Evolutionary conservation across 2,329 filamentous ascomycete species (phyloP), one percentile per base, ranked within the genome.

Genomic region (Tricladium varicosporioides): DNA sequence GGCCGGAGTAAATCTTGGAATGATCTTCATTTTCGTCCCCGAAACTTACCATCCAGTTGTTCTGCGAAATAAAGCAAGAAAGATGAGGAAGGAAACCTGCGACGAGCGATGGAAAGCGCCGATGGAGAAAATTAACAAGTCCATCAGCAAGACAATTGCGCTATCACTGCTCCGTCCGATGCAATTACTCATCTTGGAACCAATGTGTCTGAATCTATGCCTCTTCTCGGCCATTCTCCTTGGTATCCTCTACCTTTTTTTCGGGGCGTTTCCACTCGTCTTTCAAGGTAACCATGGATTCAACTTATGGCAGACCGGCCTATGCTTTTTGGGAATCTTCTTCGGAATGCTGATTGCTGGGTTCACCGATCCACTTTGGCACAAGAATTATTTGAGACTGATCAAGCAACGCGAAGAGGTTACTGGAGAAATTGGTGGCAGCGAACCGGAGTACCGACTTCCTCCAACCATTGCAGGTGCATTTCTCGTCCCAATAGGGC

Each of bases 181-280:
- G 69, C 83, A 94, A 72, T 81, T 97, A 5, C 80, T 97, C 54
- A 72, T 87, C 50, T 81, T 89, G 53, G 91, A 96, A 75, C 90
- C 89, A 62, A 97, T 96, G 91, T 89, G 87, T 58, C 76, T 94
- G 56, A 85, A 85, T 63, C 83, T 97, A 22, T 94, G 91, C 72
- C 74, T 94, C 18, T 89, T 92, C 65, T 90, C 89, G 0, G 91
- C 91, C 42, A 83, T 97, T 53, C 76, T 96, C n/a, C 78, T 96
- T 7, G 92, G 92, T 5, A 88, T 96, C 46, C 75, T 96, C 2
- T 96, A 96, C 70, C 83, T 96, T 42, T 96, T 95, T 76, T 95
- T 96, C 70, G 91, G 91, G 16, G 91, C 92, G 0, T 96, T 96
- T 67, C 83, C 88, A 5, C 76, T 95, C 46, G 85, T 96, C 14